Conservation (phyloP, 352 stramenopile genomes). For the Phytophthora cajani region DNA sequence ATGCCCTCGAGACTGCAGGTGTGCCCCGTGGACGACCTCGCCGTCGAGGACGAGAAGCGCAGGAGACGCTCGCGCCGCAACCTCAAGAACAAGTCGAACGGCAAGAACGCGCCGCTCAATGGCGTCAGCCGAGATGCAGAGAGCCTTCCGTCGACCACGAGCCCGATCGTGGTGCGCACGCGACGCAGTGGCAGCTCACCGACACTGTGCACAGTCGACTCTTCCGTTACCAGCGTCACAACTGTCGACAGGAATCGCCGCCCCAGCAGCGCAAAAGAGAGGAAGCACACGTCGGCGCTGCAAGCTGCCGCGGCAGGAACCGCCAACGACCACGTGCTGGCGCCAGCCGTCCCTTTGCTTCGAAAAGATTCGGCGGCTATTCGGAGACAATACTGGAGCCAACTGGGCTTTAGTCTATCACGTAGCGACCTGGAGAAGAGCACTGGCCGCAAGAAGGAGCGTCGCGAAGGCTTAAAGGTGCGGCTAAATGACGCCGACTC, state of each 20-base stretch:
- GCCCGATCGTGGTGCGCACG: slow-evolving; percentile 39
- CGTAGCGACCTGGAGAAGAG: slow-evolving; percentile 84
- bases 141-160: slow-evolving; percentile 57
- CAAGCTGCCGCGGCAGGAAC: slow-evolving; percentile 20
- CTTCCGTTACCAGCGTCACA: slow-evolving; percentile 3
- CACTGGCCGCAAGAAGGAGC: slow-evolving; percentile 65
- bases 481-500: slow-evolving; percentile 69
- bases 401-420: slow-evolving; percentile 82
- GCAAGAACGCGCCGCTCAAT: slow-evolving; percentile 53
- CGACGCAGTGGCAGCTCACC: slow-evolving; percentile 33
- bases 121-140: slow-evolving; percentile 60
- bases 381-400: slow-evolving; percentile 87
- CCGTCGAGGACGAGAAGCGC: slow-evolving; percentile 80
- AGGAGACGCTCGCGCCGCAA: slow-evolving; percentile 55
- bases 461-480: slow-evolving; percentile 77
- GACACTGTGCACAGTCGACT: slow-evolving; percentile 12
- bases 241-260: slow-evolving; percentile 14
- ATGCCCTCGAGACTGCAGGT: slow-evolving; percentile 75
- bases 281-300: slow-evolving; percentile 17
- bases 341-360: slow-evolving; percentile 43
- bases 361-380: slow-evolving; percentile 86
- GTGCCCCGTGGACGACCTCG: slow-evolving; percentile 78
- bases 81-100: slow-evolving; percentile 44
- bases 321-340: slow-evolving; percentile 28
- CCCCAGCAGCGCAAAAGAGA: slow-evolving; percentile 26